Evolutionary conservation across 768 basidiomycete genomes (phyloP).

Genomic region (Atractiella rhizophila): DNA sequence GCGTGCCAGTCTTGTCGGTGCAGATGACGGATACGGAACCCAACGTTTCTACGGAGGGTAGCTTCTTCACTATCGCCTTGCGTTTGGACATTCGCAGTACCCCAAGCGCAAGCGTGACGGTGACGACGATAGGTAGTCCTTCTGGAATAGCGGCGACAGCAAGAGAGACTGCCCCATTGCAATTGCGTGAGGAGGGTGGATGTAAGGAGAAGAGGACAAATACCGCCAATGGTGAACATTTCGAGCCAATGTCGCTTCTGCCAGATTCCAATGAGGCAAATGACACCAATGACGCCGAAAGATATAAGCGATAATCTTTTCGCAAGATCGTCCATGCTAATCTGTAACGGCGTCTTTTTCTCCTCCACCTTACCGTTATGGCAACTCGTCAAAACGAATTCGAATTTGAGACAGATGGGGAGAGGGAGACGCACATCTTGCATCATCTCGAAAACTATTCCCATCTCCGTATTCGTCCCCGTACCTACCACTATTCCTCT

Average conservation of each 20-base stretch:
- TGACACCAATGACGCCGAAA: slow-evolving; percentile 81
- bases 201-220: slow-evolving; percentile 16
- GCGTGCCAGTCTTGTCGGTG: slow-evolving; percentile 86
- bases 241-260: slow-evolving; percentile 76
- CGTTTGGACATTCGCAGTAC: slow-evolving; percentile 81
- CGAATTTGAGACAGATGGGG: not conserved
- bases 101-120: slow-evolving; percentile 82
- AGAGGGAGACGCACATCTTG: slow-evolving; percentile 40
- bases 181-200: slow-evolving; percentile 6
- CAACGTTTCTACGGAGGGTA: slow-evolving; percentile 79
- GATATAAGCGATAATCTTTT: slow-evolving; percentile 70
- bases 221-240: slow-evolving; percentile 98
- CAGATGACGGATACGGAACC: slow-evolving; percentile 94
- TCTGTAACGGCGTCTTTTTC: slow-evolving; percentile 68
- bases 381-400: not conserved
- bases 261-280: slow-evolving; percentile 64
- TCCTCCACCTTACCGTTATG: slow-evolving; percentile 36
- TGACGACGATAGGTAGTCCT: slow-evolving; percentile 86
- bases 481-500: slow-evolving; percentile 65
- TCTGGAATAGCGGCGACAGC: slow-evolving; percentile 97
- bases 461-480: slow-evolving; percentile 71
- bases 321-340: slow-evolving; percentile 89
- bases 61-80: slow-evolving; percentile 88
- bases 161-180: slow-evolving; percentile 43
- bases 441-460: slow-evolving; percentile 93